Conservation (phyloP, 1,284 basidiomycete species). For the Fistulina hepatica region DNA sequence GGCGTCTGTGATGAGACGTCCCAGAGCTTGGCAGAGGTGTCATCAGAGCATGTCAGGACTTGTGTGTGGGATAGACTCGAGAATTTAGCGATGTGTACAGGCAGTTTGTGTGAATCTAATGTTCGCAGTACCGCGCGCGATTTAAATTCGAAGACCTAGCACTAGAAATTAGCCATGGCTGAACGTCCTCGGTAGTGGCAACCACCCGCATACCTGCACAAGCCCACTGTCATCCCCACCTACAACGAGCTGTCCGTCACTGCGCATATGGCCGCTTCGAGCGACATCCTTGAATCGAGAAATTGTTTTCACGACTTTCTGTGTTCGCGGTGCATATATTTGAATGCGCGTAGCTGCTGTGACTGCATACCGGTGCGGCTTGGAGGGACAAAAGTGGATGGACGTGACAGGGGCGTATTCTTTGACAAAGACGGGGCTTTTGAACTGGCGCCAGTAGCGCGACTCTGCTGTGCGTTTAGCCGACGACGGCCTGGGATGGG, state of each 20-base stretch:
- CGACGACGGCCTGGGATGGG: conserved; percentile 44
- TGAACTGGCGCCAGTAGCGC: conserved; percentile 73
- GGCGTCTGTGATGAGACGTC: conserved; percentile 87
- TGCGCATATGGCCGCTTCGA: conserved; percentile 75
- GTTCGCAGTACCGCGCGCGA: conserved; percentile 91
- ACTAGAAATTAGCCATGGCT: conserved; percentile 12
- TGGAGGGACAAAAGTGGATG: conserved; percentile 77
- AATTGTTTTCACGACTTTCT: conserved; percentile 93
- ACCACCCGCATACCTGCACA: too few relatives aligned
- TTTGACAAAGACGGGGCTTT: conserved; percentile 83
- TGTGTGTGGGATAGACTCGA: conserved; percentile 74
- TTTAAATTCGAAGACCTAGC: conserved; percentile 86
- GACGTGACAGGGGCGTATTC: conserved; percentile 91
- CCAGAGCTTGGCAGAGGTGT: conserved; percentile 90
- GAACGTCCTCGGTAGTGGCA: too few relatives aligned
- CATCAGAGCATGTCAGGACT: conserved; percentile 91
- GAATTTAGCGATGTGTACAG: conserved; percentile 91
- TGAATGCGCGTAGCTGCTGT: conserved; percentile 91
- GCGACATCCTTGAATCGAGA: conserved; percentile 96
- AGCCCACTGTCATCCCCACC: conserved; percentile 93
- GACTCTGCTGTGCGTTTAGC: conserved; percentile 60
- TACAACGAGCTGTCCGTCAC: conserved; percentile 90
- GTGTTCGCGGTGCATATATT: conserved; percentile 92
- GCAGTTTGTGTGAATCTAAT: conserved; percentile 87
- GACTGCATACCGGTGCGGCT: conserved; percentile 90